Base-by-base conservation (phyloP, 176 grass and related monocot species). In the Paspalum notatum region DNA sequence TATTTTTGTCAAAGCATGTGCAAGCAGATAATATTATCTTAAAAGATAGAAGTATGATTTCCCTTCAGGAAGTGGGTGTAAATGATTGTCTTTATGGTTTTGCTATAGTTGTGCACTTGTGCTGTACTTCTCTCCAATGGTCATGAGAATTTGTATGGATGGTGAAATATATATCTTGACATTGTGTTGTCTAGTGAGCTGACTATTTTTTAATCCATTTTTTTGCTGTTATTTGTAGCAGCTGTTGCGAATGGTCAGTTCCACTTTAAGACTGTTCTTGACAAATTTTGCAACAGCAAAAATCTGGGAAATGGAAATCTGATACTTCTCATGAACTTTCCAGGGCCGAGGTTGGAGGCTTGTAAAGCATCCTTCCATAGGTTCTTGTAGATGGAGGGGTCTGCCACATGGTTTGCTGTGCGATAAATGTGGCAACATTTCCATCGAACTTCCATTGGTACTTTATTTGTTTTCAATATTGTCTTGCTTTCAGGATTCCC, bases 311-410 rank as follows among this genome's bases (percentile, higher is more conserved):
- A 81, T 12, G 20, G 57, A 81, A 85, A 75, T 71, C 83, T 92
- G 69, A 89, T 89, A 37, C 47, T 83, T 91, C 55, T 92, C 79
- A 86, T 89, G 86, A 80, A 67, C 85, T 92, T 92, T 89, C 85
- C 83, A 92, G 86, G 90, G 86, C 83, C 74, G 59, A 92, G 77
- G 83, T 86, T 92, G 86, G 86, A 89, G 56, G 90, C 86, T 89
- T 89, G 47, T 89, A 92, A 86, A 92, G 83, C 82, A 92, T 92
- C 86, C 90, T 89, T 92, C 90, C 46, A 8, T 89, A 89, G 86
- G 79, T 76, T 80, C 70, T 51, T 92, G 69, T 86, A 80, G 62
- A 89, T 92, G 83, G 74, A 86, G 69, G 83, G 75, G 27, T 85
- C 85, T 86, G 86, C 74, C 90, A 89, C 86, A 79, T 91, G 74